Evolutionary conservation across 1,139 yeast genomes (phyloP).

Genomic region (Sugiyamaella grinbergsii): DNA sequence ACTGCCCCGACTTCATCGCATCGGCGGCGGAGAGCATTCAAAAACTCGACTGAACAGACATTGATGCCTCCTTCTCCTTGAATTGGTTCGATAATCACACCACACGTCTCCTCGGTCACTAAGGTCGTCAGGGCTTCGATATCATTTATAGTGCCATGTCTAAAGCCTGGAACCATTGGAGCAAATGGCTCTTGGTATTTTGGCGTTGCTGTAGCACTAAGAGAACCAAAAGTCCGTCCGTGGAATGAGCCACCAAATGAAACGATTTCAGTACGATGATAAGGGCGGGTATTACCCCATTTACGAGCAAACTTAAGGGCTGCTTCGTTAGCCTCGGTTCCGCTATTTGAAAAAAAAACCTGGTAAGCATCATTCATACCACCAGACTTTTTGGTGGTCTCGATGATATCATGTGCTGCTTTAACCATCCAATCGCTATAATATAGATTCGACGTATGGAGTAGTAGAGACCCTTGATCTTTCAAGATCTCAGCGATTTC

Average conservation of each 20-base stretch:
- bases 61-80: conserved; percentile 98
- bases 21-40: conserved; percentile 63
- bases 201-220: conserved; percentile 87
- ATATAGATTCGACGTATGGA: conserved; percentile 85
- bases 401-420: conserved; percentile 69
- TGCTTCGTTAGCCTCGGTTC: conserved; percentile 97
- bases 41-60: conserved; percentile 63
- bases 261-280: conserved; percentile 58
- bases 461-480: conserved; percentile 70
- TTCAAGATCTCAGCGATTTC: conserved; percentile 67
- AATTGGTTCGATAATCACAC: conserved; percentile 91
- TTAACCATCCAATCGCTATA: conserved; percentile 84
- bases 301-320: conserved; percentile 95
- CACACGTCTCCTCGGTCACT: conserved; percentile 78
- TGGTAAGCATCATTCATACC: conserved; percentile 80
- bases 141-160: conserved; percentile 61
- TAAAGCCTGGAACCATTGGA: conserved; percentile 85
- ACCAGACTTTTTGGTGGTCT: conserved; percentile 65
- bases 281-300: conserved; percentile 56
- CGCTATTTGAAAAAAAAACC: conserved; percentile 90
- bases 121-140: conserved; percentile 58
- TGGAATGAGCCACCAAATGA: conserved; percentile 91
- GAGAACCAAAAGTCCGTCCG: conserved; percentile 92
- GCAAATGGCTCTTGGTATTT: conserved; percentile 90
- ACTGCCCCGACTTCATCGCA: conserved; percentile 73